Percentiles rank a stretch among this genome's conserved stretches.
phyloP scores from a whole-genome alignment of 2,329 filamentous ascomycete genomes.

The Pseudogymnoascus sp. region DNA sequence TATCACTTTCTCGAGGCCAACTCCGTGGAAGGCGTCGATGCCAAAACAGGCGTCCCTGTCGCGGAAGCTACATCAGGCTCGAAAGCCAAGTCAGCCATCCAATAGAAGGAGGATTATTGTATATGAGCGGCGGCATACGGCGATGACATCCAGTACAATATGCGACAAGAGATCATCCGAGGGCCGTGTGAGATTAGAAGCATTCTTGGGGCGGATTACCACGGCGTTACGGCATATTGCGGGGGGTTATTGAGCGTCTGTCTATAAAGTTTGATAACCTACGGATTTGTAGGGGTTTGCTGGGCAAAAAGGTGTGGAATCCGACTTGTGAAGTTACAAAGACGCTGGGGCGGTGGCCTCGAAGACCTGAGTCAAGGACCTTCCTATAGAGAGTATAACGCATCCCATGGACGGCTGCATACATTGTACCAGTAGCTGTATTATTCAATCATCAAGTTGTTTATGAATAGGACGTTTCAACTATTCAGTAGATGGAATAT shows the following conservation, averaged over 20 bases:
- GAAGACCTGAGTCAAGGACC: background rate
- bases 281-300: background rate
- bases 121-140: background rate
- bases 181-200: background rate
- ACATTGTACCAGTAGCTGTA: conserved; percentile 6
- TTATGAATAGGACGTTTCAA: background rate
- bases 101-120: background rate
- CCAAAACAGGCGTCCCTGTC: conserved; percentile 17
- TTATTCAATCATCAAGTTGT: conserved; percentile 2
- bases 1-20: conserved; percentile 98
- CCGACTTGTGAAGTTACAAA: background rate
- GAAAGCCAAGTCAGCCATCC: conserved; percentile 15
- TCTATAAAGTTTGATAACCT: background rate
- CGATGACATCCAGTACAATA: background rate
- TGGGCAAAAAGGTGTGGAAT: background rate
- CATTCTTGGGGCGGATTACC: background rate
- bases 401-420: background rate
- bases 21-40: conserved; percentile 46
- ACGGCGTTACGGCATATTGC: background rate
- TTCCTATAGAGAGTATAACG: background rate
- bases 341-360: background rate
- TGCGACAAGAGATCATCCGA: background rate
- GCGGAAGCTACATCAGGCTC: conserved; percentile 12
- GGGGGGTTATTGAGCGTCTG: conserved; percentile 1
- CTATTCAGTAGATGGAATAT: background rate